A percentile compares a stretch with the other conserved stretches of the same genome.
phyloP scores from a whole-genome alignment of 75 land plant genomes.

The Pinus tabuliformis region DNA sequence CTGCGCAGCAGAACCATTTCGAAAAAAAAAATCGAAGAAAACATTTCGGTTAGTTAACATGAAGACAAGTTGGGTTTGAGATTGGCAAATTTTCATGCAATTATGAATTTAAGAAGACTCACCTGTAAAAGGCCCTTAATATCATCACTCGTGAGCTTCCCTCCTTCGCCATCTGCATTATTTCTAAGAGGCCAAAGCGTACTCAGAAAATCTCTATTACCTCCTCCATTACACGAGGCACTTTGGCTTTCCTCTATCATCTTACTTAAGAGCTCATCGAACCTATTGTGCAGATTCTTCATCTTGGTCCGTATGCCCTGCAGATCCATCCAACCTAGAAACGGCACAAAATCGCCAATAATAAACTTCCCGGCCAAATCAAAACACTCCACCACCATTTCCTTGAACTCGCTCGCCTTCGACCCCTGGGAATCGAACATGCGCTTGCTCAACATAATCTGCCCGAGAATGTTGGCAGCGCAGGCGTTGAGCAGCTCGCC shows the following conservation, averaged over 20 bases:
- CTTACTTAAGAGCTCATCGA: not conserved
- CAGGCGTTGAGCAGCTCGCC: constrained; percentile 38
- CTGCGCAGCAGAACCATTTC: no score
- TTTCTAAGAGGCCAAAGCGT: not conserved
- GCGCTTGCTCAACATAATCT: not conserved
- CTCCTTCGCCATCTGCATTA: constrained; percentile 26
- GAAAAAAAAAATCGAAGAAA: no score
- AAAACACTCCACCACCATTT: constrained; percentile 37
- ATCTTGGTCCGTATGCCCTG: constrained; percentile 5
- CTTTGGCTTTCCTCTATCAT: not conserved
- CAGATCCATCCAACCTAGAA: not conserved
- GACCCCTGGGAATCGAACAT: constrained; percentile 11
- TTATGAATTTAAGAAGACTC: not conserved
- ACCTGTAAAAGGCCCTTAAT: constrained; percentile 60
- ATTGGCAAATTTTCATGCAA: no score
- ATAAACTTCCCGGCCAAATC: constrained; percentile 34
- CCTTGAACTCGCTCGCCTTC: constrained; percentile 32
- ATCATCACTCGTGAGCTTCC: constrained; percentile 46
- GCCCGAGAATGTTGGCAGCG: constrained; percentile 11
- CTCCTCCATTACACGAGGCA: not conserved
- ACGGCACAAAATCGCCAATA: constrained; percentile 18
- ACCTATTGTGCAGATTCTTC: not conserved
- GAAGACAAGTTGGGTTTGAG: no score
- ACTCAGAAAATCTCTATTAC: not conserved
- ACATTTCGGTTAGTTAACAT: no score